Evolutionary conservation across 1,284 basidiomycete species (phyloP).

Genomic region (Fomitiporia mediterranea): DNA sequence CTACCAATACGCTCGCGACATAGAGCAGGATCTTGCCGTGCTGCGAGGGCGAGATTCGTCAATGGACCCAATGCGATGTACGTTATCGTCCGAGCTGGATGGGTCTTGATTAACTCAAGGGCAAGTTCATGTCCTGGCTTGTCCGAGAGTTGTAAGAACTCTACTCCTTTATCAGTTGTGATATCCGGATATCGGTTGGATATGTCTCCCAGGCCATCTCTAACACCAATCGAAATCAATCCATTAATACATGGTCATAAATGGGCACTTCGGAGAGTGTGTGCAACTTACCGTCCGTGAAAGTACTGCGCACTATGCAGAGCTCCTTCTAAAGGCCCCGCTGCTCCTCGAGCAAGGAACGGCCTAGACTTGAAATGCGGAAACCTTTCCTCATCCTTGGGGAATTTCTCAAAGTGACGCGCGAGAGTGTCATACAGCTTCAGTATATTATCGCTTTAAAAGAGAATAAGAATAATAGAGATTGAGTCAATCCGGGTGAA

Average conservation of each 20-base stretch:
- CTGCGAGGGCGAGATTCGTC: constrained; percentile 77
- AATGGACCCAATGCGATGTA: constrained; percentile 87
- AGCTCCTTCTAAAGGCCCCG: constrained; percentile 73
- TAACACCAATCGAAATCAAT: constrained; percentile 30
- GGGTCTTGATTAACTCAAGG: constrained; percentile 57
- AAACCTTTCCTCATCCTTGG: constrained; percentile 54
- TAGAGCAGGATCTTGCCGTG: constrained; percentile 52
- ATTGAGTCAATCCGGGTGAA: background rate
- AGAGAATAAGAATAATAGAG: background rate
- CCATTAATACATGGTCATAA: background rate
- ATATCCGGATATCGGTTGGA: constrained; percentile 72
- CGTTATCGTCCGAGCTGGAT: constrained; percentile 64
- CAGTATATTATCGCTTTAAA: constrained; percentile 73
- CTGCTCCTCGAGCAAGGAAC: constrained; percentile 62
- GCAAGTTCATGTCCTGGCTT: constrained; percentile 59
- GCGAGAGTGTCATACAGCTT: constrained; percentile 75
- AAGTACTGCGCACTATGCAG: constrained; percentile 85
- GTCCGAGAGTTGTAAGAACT: constrained; percentile 42
- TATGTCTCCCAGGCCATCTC: constrained; percentile 81
- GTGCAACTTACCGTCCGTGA: constrained; percentile 55
- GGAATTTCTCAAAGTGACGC: constrained; percentile 57
- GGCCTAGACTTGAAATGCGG: constrained; percentile 54
- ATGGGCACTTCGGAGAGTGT: background rate
- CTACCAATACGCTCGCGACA: constrained; percentile 61
- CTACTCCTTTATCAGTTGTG: constrained; percentile 35